phyloP scores from a whole-genome alignment of 2,329 filamentous ascomycete species.

The Fusarium sp. region DNA sequence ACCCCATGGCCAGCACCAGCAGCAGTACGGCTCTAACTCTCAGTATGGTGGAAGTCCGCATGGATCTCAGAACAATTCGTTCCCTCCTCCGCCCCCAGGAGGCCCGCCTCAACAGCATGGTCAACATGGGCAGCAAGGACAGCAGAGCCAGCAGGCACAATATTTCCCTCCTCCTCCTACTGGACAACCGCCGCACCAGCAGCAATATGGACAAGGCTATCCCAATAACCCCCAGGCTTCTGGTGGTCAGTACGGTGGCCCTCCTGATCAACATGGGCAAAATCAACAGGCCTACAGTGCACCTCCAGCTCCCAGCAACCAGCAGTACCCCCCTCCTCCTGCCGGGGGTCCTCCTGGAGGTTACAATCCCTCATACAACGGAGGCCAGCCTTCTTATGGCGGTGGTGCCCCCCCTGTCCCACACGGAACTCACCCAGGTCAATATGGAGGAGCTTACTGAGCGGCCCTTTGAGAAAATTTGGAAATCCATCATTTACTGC shows the following conservation, averaged over 20 bases:
- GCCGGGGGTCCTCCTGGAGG: constrained; percentile 36
- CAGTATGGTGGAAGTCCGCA: constrained; percentile 39
- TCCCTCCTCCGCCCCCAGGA: constrained; percentile 41
- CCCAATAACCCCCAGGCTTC: constrained; percentile 34
- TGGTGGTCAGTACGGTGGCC: constrained; percentile 35
- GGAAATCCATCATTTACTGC: constrained; percentile 7
- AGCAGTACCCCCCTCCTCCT: constrained; percentile 44
- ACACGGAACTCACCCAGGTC: constrained; percentile 50
- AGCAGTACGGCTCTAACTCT: constrained; percentile 34
- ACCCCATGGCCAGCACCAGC: neutral
- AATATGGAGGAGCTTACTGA: constrained; percentile 44
- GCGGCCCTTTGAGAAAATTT: neutral
- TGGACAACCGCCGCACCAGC: constrained; percentile 39
- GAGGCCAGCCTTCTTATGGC: constrained; percentile 47
- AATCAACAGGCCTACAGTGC: constrained; percentile 39
- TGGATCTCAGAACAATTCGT: constrained; percentile 43
- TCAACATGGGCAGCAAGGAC: constrained; percentile 26
- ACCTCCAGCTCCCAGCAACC: constrained; percentile 33
- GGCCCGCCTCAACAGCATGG: constrained; percentile 39
- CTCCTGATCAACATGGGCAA: constrained; percentile 41
- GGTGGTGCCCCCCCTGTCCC: constrained; percentile 45
- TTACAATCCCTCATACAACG: constrained; percentile 48
- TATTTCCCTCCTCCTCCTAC: constrained; percentile 39
- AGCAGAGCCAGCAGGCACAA: constrained; percentile 28
- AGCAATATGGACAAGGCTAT: constrained; percentile 38